Evolutionary conservation across 208 protist species (phyloP), one percentile per base, ranked within the genome.

Genomic region (Trypanosoma cruzi): DNA sequence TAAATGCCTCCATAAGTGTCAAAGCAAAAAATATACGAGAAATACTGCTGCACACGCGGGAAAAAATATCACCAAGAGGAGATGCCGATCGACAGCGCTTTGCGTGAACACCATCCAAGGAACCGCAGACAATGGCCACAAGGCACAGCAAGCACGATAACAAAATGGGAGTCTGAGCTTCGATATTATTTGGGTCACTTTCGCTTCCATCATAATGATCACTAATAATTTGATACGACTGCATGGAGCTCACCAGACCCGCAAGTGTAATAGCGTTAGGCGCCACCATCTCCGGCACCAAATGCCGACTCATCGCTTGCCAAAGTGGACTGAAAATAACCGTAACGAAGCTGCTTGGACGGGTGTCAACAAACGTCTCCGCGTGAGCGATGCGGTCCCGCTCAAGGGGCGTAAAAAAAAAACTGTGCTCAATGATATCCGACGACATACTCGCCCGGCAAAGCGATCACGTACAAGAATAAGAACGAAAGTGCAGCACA

Each of bases 221-320:
- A 72, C 67, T 78, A 63, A 92, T 84, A 55, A 97, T 80, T 63
- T 97, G 89, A 44, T 90, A 95, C 20, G 89, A 89, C 64, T 97
- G 92, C 65, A 97, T 77, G 20, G 78, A 83, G 68, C 82, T 86
- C 20, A 97, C 69, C 6, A 94, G 62, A 2, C 92, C 94, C 6
- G 75, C 81, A 28, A 96, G 58, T 22, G 94, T 96, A 76, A 97
- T 92, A 22, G 93, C 82, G 64, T 97, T 97, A 8, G 94, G 94
- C 2, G 94, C 94, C 18, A 97, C 89, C n/a, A 77, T 79, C n/a
- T 92, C 88, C 11, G 85, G 83, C 29, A 97, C 68, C 18, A 90
- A 46, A 37, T 79, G 63, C 7, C 34, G 42, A 68, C 79, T 89
- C 53, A 97, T 77, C 24, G 73, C 62, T 10, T 64, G 29, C 90